These are phyloP conservation scores for Chlorella ohadii DNA, from an alignment of 139 green algal genomes.

Conservation along the genomic window DNA sequence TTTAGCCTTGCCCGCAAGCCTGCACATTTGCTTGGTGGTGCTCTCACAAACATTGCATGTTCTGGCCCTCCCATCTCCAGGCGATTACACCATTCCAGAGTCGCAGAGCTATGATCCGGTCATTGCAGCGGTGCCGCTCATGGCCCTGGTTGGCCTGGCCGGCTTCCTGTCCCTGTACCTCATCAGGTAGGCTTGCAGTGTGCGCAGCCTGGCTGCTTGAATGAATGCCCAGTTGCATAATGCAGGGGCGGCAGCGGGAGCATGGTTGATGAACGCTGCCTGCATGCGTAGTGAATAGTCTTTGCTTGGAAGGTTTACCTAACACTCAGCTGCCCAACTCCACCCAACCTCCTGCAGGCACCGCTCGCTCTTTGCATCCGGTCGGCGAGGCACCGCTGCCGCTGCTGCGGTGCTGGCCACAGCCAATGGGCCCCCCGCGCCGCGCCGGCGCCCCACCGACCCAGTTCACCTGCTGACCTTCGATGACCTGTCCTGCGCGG, in stretches of 20 bases:
- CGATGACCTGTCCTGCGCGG: conserved; percentile 23
- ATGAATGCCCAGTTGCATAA: too few relatives aligned
- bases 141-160: conserved; percentile 45
- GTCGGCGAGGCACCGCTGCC: not conserved
- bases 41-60: not conserved
- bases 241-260: too few relatives aligned
- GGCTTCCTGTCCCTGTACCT: conserved; percentile 44
- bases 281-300: too few relatives aligned
- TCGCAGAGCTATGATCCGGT: conserved; percentile 44
- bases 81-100: conserved; percentile 22
- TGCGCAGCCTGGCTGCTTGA: too few relatives aligned
- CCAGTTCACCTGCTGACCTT: conserved; percentile 27
- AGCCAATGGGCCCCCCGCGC: not conserved
- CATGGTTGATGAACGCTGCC: too few relatives aligned
- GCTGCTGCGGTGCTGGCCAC: not conserved
- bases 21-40: too few relatives aligned
- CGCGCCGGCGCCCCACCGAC: conserved; percentile 1
- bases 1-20: too few relatives aligned
- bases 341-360: conserved; percentile 8
- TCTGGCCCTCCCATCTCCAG: not conserved
- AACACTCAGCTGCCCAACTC: too few relatives aligned
- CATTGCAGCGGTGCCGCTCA: conserved; percentile 54
- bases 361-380: not conserved
- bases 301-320: too few relatives aligned
- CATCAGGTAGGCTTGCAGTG: not conserved